Conservation (phyloP, 2,329 filamentous ascomycete genomes). For the Cladophialophora bantiana region DNA sequence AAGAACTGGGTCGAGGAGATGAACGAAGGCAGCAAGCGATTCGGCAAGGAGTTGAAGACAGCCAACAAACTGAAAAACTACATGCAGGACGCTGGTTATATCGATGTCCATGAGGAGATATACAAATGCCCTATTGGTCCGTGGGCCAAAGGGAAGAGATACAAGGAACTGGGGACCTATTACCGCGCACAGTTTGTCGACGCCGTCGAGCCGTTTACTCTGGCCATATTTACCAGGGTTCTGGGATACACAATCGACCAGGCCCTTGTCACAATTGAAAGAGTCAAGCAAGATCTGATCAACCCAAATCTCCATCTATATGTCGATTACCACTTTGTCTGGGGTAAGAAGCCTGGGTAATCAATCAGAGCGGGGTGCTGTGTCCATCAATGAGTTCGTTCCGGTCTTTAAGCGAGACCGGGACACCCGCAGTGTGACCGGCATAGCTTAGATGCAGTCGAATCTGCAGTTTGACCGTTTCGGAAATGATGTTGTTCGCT, state of each 20-base stretch:
- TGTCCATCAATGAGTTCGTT: background rate
- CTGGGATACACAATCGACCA: constrained; percentile 45
- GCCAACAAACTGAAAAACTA: constrained; percentile 21
- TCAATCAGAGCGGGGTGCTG: background rate
- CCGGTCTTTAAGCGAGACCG: background rate
- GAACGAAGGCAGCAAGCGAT: constrained; percentile 13
- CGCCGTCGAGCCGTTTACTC: constrained; percentile 47
- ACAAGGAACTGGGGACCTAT: constrained; percentile 45
- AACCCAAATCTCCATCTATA: constrained; percentile 27
- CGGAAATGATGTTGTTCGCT: no score
- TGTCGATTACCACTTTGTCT: constrained; percentile 26
- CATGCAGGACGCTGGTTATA: constrained; percentile 40
- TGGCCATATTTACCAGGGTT: constrained; percentile 48
- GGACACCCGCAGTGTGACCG: background rate
- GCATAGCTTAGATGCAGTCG: background rate
- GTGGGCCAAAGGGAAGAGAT: constrained; percentile 42
- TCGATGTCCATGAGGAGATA: constrained; percentile 33
- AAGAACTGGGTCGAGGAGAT: constrained; percentile 1
- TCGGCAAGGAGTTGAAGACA: constrained; percentile 24
- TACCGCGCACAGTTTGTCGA: constrained; percentile 44
- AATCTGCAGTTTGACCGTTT: background rate
- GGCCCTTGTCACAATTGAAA: constrained; percentile 26
- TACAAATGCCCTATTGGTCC: constrained; percentile 40
- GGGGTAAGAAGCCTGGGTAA: constrained; percentile 18
- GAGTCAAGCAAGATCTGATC: constrained; percentile 20